Percentiles rank a stretch among this genome's conserved stretches.
phyloP scores from a whole-genome alignment of 1,139 yeast genomes.

The Kodamaea sp. region DNA sequence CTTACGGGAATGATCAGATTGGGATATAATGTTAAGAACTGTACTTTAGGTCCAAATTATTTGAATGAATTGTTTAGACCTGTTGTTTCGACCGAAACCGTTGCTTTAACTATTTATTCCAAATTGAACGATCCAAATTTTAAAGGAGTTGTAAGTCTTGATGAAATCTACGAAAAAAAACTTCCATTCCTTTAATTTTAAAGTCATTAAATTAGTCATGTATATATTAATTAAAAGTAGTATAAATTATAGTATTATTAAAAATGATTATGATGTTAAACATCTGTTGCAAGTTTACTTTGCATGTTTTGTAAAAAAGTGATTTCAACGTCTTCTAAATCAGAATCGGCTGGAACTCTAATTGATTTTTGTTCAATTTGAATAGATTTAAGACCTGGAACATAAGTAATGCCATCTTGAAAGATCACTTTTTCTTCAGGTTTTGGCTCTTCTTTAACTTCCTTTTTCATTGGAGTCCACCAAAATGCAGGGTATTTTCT shows the following conservation, averaged over 20 bases:
- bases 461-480: slow-evolving; percentile 48
- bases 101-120: slow-evolving; percentile 56
- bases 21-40: slow-evolving; percentile 43
- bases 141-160: slow-evolving; percentile 57
- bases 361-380: slow-evolving; percentile 20
- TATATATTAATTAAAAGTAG: no score
- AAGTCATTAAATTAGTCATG: background rate
- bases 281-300: slow-evolving; percentile 7
- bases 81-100: slow-evolving; percentile 63
- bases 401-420: slow-evolving; percentile 9
- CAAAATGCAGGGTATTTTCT: slow-evolving; percentile 58
- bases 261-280: no score
- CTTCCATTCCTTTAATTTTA: background rate
- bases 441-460: slow-evolving; percentile 2
- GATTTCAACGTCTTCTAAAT: slow-evolving; percentile 24
- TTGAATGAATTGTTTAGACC: slow-evolving; percentile 58
- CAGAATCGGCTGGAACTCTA: slow-evolving; percentile 22
- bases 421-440: slow-evolving; percentile 1
- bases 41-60: slow-evolving; percentile 27
- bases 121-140: slow-evolving; percentile 49
- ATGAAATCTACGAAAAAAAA: slow-evolving; percentile 33
- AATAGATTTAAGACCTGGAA: slow-evolving; percentile 12
- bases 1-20: slow-evolving; percentile 27
- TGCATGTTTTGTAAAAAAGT: slow-evolving; percentile 27
- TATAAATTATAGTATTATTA: no score